Evolutionary conservation across 805 yeast species (phyloP).

Genomic region (Ogataea nonfermentans): DNA sequence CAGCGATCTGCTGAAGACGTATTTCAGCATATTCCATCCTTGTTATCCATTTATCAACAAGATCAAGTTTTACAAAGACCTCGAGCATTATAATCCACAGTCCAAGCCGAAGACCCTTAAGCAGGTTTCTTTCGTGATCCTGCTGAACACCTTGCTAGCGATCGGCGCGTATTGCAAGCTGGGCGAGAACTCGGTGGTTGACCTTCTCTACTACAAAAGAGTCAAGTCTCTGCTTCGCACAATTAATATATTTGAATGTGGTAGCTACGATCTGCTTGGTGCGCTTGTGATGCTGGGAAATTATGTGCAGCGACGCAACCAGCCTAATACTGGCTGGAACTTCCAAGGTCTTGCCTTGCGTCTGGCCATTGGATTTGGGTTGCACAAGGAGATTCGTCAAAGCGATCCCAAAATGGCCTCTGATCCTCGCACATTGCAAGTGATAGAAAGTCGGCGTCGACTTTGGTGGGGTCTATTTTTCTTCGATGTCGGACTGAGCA

Average conservation of each 20-base stretch:
- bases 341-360: slow-evolving; percentile 55
- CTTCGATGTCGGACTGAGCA: slow-evolving; percentile 53
- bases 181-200: slow-evolving; percentile 47
- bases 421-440: slow-evolving; percentile 14
- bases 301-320: slow-evolving; percentile 54
- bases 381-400: slow-evolving; percentile 45
- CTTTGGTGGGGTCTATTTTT: slow-evolving; percentile 59
- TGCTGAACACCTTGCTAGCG: slow-evolving; percentile 50
- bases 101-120: slow-evolving; percentile 32
- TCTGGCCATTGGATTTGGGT: slow-evolving; percentile 58
- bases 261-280: slow-evolving; percentile 46
- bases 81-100: slow-evolving; percentile 33
- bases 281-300: slow-evolving; percentile 49
- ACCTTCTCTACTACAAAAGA: slow-evolving; percentile 47
- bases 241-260: slow-evolving; percentile 48
- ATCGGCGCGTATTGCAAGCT: slow-evolving; percentile 59
- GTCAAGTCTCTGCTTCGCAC: slow-evolving; percentile 40
- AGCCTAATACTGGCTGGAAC: slow-evolving; percentile 59
- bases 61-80: slow-evolving; percentile 41
- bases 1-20: slow-evolving; percentile 36
- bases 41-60: slow-evolving; percentile 53
- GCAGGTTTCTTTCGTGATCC: slow-evolving; percentile 44
- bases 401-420: slow-evolving; percentile 1
- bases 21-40: slow-evolving; percentile 51
- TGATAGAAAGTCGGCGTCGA: slow-evolving; percentile 47